phyloP scores from a whole-genome alignment of 306 rosid genomes.

The Dalbergia cochinchinensis region DNA sequence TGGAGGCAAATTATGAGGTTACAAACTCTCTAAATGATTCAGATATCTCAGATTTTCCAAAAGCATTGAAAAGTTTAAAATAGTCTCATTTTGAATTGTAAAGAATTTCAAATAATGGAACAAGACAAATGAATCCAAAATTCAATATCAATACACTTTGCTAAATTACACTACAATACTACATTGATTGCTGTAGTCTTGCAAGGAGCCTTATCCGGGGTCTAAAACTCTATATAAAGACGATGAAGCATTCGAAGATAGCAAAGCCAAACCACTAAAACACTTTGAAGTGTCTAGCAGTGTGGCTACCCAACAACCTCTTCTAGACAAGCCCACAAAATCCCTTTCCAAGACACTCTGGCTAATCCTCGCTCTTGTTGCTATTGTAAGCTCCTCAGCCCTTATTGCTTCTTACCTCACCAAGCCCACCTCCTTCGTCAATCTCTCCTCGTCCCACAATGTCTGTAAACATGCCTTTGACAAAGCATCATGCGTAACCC shows the following conservation, averaged over 20 bases:
- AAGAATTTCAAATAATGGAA: too few relatives aligned
- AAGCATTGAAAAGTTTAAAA: too few relatives aligned
- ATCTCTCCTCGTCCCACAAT: conserved; percentile 13
- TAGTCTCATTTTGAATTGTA: too few relatives aligned
- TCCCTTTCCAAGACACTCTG: conserved; percentile 37
- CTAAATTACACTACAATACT: too few relatives aligned
- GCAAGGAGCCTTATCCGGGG: too few relatives aligned
- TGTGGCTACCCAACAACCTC: conserved; percentile 63
- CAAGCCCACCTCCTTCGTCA: conserved; percentile 40
- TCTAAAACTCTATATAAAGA: conserved; percentile 45
- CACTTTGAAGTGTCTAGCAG: neutral
- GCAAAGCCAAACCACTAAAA: neutral
- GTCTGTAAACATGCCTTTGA: conserved; percentile 49
- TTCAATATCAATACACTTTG: too few relatives aligned
- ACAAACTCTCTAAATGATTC: too few relatives aligned
- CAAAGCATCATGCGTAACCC: conserved; percentile 55
- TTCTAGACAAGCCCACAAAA: conserved; percentile 52
- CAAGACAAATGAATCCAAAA: too few relatives aligned
- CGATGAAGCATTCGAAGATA: neutral
- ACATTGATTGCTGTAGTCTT: too few relatives aligned
- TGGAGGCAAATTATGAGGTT: too few relatives aligned
- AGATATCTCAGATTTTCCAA: too few relatives aligned
- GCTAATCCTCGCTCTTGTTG: conserved; percentile 11
- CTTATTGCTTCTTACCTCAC: conserved; percentile 48
- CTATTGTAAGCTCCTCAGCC: conserved; percentile 48